Evolutionary conservation across 2,329 filamentous ascomycete species (phyloP).

Genomic region (Aphanocladium album): DNA sequence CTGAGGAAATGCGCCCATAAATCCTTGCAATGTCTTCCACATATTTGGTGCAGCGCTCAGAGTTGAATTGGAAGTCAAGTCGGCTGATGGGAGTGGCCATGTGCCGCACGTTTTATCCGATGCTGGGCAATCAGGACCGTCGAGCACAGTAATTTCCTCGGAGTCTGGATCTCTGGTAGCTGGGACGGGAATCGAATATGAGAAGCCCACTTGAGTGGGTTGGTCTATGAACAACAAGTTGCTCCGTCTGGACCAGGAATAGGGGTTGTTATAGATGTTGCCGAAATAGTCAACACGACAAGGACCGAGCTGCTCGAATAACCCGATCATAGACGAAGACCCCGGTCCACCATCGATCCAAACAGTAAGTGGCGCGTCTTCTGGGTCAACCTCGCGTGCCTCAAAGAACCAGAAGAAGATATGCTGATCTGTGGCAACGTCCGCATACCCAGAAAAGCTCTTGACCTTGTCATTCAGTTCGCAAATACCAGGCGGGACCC

Average conservation of each 20-base stretch:
- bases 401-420: constrained; percentile 37
- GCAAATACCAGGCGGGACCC: constrained; percentile 2
- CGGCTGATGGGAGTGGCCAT: not conserved
- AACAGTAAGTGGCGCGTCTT: constrained; percentile 37
- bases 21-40: constrained; percentile 57
- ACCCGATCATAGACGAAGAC: constrained; percentile 52
- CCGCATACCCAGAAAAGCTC: constrained; percentile 12
- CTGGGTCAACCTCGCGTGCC: constrained; percentile 23
- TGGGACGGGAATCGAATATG: constrained; percentile 55
- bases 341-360: constrained; percentile 60
- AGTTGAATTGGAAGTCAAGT: constrained; percentile 44
- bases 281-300: constrained; percentile 29
- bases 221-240: constrained; percentile 46
- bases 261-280: constrained; percentile 26
- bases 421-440: constrained; percentile 36
- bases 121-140: not conserved
- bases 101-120: not conserved
- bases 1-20: constrained; percentile 47
- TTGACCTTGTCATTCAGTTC: constrained; percentile 4
- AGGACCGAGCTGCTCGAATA: constrained; percentile 50
- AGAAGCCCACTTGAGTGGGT: constrained; percentile 62
- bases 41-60: constrained; percentile 46
- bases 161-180: constrained; percentile 41
- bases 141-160: not conserved
- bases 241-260: constrained; percentile 40